These are phyloP conservation scores for Erigeron philadelphicus DNA, from an alignment of 140 eudicot genomes.

Conservation along the genomic window DNA sequence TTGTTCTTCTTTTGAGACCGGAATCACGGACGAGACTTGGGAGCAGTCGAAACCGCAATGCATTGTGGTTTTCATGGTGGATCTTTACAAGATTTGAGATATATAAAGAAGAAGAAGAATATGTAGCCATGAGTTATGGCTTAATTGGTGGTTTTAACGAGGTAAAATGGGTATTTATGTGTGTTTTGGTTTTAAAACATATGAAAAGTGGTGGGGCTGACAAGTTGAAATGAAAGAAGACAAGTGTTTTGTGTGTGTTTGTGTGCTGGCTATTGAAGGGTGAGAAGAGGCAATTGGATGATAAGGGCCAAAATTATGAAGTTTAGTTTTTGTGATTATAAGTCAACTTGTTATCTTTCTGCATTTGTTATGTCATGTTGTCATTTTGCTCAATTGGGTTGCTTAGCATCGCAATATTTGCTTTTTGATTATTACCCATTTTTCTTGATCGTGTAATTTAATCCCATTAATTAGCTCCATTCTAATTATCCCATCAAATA, in stretches of 20 bases:
- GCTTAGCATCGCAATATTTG: not conserved
- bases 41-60: slow-evolving; percentile 17
- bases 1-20: slow-evolving; percentile 18
- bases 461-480: too few species aligned
- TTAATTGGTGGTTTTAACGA: not conserved
- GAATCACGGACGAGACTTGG: not conserved
- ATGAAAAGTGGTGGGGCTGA: slow-evolving; percentile 14
- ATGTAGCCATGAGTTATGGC: slow-evolving; percentile 20
- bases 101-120: slow-evolving; percentile 22
- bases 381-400: slow-evolving; percentile 21
- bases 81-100: slow-evolving; percentile 21
- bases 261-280: slow-evolving; percentile 24
- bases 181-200: not conserved
- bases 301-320: slow-evolving; percentile 18
- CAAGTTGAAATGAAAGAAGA: slow-evolving; percentile 24
- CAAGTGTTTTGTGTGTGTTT: slow-evolving; percentile 17
- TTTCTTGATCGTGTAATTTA: too few species aligned
- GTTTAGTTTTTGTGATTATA: slow-evolving; percentile 7
- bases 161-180: slow-evolving; percentile 11
- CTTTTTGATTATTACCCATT: not conserved
- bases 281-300: slow-evolving; percentile 28
- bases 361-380: not conserved
- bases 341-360: slow-evolving; percentile 27
- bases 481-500: too few species aligned
- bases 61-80: slow-evolving; percentile 28